phyloP scores from a whole-genome alignment of 306 rosid species.

The Cucumis sativus region DNA sequence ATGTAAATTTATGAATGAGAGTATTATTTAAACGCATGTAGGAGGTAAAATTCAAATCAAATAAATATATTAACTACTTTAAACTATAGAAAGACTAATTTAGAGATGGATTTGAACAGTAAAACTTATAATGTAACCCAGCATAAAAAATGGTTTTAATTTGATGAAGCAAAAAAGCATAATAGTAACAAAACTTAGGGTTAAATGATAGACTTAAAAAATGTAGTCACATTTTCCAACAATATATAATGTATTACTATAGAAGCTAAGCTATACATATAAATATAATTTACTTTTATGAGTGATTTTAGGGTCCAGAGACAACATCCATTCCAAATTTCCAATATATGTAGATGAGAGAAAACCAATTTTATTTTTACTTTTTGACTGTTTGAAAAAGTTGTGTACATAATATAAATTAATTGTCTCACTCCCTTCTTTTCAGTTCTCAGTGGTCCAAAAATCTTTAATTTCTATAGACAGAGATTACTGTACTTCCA shows the following conservation, averaged over 20 bases:
- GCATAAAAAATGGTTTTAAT: too few relatives aligned
- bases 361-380: background rate
- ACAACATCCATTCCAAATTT: background rate
- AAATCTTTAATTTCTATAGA: background rate
- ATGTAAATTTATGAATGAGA: too few relatives aligned
- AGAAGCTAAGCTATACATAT: too few relatives aligned
- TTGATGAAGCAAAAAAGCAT: too few relatives aligned
- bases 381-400: background rate
- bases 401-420: background rate
- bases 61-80: too few relatives aligned
- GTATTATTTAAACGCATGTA: too few relatives aligned
- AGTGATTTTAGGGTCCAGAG: background rate
- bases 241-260: background rate
- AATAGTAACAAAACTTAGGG: too few relatives aligned
- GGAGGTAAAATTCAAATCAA: too few relatives aligned
- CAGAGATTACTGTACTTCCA: background rate
- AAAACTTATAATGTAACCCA: too few relatives aligned
- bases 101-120: too few relatives aligned
- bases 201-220: too few relatives aligned
- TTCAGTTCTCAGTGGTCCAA: background rate
- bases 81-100: too few relatives aligned
- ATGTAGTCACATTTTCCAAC: background rate
- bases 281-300: background rate
- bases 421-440: background rate
- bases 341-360: background rate